A percentile compares a stretch with the other conserved stretches of the same genome.
Evolutionary conservation across 2,329 filamentous ascomycete species (phyloP).

Genomic region (Cytospora paraplurivora): DNA sequence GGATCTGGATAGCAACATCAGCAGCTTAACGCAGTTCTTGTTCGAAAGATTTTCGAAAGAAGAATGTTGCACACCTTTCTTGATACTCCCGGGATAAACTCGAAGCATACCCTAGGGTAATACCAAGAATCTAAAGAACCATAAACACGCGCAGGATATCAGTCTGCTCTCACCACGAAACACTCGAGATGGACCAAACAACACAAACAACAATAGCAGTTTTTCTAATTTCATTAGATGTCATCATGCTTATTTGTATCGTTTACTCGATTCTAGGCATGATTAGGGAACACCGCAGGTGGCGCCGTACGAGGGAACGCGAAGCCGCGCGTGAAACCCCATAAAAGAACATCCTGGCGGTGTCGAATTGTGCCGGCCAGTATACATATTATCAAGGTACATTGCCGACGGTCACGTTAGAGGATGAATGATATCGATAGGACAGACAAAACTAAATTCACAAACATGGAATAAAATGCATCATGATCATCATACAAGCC

Average conservation of each 20-base stretch:
- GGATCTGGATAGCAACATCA: no score
- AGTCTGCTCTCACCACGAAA: no score
- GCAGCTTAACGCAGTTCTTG: no score
- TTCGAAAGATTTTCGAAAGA: no score
- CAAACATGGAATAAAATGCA: background rate
- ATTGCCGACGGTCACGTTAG: background rate
- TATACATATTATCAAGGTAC: background rate
- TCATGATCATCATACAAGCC: background rate
- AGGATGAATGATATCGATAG: background rate
- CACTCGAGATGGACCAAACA: background rate
- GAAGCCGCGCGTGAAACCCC: background rate
- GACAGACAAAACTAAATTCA: background rate
- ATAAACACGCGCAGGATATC: no score
- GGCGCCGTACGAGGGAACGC: background rate
- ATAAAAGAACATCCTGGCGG: background rate
- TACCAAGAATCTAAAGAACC: no score
- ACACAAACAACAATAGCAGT: background rate
- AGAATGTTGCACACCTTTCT: no score
- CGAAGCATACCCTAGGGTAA: no score
- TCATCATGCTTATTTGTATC: background rate
- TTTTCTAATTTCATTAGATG: background rate
- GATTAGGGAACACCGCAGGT: background rate
- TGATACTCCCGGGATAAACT: no score
- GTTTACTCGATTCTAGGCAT: background rate
- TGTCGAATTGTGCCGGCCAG: background rate